Conservation (phyloP, 2,329 filamentous ascomycete species). For the Aspergillus texensis region DNA sequence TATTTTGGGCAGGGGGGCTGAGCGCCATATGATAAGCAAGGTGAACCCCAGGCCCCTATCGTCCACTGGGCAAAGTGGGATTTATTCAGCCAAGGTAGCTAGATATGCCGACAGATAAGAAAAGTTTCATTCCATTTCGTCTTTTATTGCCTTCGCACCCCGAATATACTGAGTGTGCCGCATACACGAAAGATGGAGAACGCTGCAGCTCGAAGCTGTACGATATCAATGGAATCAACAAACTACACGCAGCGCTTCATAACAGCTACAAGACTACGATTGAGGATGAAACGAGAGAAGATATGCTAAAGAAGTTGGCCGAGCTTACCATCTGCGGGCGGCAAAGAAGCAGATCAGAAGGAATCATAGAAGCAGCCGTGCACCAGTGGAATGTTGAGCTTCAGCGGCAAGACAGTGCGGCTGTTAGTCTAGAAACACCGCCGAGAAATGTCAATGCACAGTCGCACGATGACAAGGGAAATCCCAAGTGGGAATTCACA, state of each 20-base stretch:
- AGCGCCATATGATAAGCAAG: constrained; percentile 1
- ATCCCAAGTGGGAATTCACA: background rate
- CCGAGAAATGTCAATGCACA: background rate
- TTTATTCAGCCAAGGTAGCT: background rate
- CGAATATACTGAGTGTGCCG: background rate
- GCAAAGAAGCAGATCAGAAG: background rate
- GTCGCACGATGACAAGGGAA: background rate
- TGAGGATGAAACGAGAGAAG: background rate
- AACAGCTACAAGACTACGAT: background rate
- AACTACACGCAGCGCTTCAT: background rate
- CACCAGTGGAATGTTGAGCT: background rate
- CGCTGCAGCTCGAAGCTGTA: background rate
- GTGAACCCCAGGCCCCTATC: constrained; percentile 2
- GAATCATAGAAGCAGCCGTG: background rate
- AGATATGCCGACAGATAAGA: background rate
- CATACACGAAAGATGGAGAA: background rate
- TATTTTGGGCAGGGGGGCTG: background rate
- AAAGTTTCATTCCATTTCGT: background rate
- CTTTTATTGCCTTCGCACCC: background rate
- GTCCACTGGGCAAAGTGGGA: background rate
- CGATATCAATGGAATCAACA: background rate
- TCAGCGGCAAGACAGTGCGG: background rate
- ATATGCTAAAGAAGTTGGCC: background rate
- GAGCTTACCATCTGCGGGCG: background rate
- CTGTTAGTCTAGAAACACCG: background rate